These are phyloP conservation scores for Aspergillus sp. DNA, from an alignment of 2,329 filamentous ascomycete species.

Conservation along the genomic window DNA sequence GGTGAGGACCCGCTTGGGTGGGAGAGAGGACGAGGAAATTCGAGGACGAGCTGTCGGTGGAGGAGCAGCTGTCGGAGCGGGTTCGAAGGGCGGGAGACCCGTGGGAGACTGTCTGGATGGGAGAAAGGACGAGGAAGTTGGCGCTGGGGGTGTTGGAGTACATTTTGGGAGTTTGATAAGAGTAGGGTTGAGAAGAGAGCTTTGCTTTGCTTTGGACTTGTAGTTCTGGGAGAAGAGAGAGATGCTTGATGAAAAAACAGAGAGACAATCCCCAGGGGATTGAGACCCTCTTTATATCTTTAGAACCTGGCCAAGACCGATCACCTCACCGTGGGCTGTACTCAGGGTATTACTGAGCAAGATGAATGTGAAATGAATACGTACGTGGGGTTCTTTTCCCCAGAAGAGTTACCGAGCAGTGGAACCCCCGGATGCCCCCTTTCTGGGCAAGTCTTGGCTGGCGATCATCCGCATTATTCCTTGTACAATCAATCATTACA, in stretches of 20 bases:
- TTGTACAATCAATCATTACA: neutral
- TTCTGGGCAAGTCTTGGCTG: slow-evolving; percentile 1
- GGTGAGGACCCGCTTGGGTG: slow-evolving; percentile 22
- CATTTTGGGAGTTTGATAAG: slow-evolving; percentile 16
- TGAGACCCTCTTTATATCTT: too few relatives aligned
- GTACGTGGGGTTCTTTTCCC: neutral
- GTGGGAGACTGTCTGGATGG: slow-evolving; percentile 12
- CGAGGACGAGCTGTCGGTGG: slow-evolving; percentile 9
- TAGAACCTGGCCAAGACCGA: too few relatives aligned
- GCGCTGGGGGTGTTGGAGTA: slow-evolving; percentile 22
- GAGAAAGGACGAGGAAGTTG: slow-evolving; percentile 27
- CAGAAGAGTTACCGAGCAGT: neutral
- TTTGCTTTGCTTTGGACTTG: neutral
- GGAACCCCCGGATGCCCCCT: neutral
- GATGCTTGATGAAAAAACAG: neutral
- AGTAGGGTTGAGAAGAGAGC: neutral
- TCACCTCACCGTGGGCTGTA: neutral
- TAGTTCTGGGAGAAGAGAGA: neutral
- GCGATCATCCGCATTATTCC: neutral
- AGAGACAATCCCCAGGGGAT: neutral
- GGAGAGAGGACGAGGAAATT: slow-evolving; percentile 25
- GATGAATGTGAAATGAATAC: neutral
- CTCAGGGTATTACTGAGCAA: neutral
- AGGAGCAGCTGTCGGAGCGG: slow-evolving; percentile 15
- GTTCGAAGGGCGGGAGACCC: slow-evolving; percentile 22